A percentile compares a stretch with the other conserved stretches of the same genome.
Conservation (phyloP, 306 rosid genomes). For the Rosa chinensis region DNA sequence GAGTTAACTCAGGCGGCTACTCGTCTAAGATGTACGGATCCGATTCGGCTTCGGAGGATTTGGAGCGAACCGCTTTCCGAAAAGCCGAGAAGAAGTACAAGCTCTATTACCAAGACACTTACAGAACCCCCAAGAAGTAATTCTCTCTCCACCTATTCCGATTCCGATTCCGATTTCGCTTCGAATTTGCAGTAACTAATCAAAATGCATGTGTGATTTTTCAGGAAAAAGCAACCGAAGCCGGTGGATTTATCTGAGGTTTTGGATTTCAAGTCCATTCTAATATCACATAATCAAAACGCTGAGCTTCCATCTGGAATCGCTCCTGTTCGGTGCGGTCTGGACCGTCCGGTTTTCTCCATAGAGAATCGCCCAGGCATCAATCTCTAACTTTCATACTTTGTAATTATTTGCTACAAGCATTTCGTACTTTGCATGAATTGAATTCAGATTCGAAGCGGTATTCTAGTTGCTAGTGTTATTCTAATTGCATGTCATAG, state of each 20-base stretch:
- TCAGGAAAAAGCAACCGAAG: slow-evolving; percentile 69
- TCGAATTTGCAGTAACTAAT: not conserved
- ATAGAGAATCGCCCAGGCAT: slow-evolving; percentile 77
- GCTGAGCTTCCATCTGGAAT: slow-evolving; percentile 55
- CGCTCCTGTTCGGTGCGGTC: slow-evolving; percentile 30
- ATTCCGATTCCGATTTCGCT: not conserved
- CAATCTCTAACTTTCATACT: not conserved
- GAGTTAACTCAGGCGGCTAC: not conserved
- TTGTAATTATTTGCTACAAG: not conserved
- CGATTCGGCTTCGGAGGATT: slow-evolving; percentile 47
- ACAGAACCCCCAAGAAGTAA: slow-evolving; percentile 59
- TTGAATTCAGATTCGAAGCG: not conserved
- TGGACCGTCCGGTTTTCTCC: slow-evolving; percentile 53
- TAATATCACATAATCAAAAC: slow-evolving; percentile 43
- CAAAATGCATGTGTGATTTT: not conserved
- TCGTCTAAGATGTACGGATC: slow-evolving; percentile 61
- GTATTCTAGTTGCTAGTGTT: not conserved
- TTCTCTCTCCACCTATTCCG: not conserved
- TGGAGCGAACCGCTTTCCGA: slow-evolving; percentile 85
- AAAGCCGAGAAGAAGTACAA: slow-evolving; percentile 92
- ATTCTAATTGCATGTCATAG: not conserved
- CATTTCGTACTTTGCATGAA: not conserved
- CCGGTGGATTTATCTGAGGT: slow-evolving; percentile 81
- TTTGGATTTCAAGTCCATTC: slow-evolving; percentile 66
- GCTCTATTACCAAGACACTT: slow-evolving; percentile 71